Conservation (phyloP, 2,329 filamentous ascomycete species). For the Penicillium concentricum region DNA sequence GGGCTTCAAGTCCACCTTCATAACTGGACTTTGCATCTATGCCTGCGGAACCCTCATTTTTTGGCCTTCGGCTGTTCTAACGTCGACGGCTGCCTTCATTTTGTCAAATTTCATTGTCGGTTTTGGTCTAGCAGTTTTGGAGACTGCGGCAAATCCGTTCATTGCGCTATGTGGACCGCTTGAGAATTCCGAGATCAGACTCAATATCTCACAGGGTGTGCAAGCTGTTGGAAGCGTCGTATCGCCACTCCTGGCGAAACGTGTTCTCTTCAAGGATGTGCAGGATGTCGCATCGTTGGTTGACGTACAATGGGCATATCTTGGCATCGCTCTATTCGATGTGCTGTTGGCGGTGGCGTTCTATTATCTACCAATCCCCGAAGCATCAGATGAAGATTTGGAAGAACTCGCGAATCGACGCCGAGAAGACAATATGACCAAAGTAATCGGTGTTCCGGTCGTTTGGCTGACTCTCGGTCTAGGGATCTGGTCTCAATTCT, state of each 20-base stretch:
- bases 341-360: constrained; percentile 59
- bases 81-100: constrained; percentile 60
- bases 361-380: constrained; percentile 62
- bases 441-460: constrained; percentile 47
- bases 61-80: constrained; percentile 64
- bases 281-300: constrained; percentile 53
- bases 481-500: constrained; percentile 57
- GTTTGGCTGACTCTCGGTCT: constrained; percentile 58
- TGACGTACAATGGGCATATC: constrained; percentile 64
- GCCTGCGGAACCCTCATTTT: constrained; percentile 62
- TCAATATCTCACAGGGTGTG: constrained; percentile 61
- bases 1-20: constrained; percentile 64
- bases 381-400: constrained; percentile 61
- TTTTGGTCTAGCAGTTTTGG: constrained; percentile 59
- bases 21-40: constrained; percentile 61
- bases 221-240: constrained; percentile 61
- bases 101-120: constrained; percentile 64
- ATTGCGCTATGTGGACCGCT: constrained; percentile 61
- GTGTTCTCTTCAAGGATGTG: constrained; percentile 56
- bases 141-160: constrained; percentile 62
- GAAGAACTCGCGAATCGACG: constrained; percentile 55
- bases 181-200: constrained; percentile 58
- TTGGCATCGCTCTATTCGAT: constrained; percentile 62
- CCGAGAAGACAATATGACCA: constrained; percentile 50
- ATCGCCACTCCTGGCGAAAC: constrained; percentile 59